phyloP scores from a whole-genome alignment of 2,329 filamentous ascomycete genomes.

The Arthrinium puccinioides region DNA sequence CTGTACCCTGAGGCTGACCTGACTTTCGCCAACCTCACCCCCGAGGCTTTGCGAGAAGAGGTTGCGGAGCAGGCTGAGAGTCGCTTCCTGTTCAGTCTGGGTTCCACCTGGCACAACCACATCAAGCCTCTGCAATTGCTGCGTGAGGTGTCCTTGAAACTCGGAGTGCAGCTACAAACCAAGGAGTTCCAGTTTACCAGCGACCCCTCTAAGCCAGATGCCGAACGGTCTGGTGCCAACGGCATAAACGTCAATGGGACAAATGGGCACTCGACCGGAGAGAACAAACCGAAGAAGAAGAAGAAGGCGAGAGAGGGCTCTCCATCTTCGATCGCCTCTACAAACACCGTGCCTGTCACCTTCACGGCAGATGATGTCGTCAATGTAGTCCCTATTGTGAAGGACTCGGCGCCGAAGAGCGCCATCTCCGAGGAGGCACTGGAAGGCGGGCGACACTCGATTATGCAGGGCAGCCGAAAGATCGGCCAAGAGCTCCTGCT shows the following conservation, averaged over 20 bases:
- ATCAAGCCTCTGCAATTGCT: slow-evolving; percentile 76
- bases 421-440: slow-evolving; percentile 89
- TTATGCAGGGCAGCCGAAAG: slow-evolving; percentile 91
- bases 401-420: slow-evolving; percentile 88
- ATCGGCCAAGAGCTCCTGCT: slow-evolving; percentile 90
- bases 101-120: slow-evolving; percentile 57
- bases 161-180: slow-evolving; percentile 80
- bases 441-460: slow-evolving; percentile 92
- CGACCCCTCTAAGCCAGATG: slow-evolving; percentile 20
- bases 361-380: slow-evolving; percentile 82
- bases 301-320: slow-evolving; percentile 50
- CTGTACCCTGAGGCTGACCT: slow-evolving; percentile 80
- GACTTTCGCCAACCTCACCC: slow-evolving; percentile 71
- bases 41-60: slow-evolving; percentile 60
- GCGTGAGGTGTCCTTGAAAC: slow-evolving; percentile 80
- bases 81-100: slow-evolving; percentile 71
- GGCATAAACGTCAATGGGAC: slow-evolving; percentile 24
- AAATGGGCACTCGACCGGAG: slow-evolving; percentile 35
- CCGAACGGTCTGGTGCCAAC: slow-evolving; percentile 17
- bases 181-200: slow-evolving; percentile 65
- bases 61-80: slow-evolving; percentile 65
- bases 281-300: slow-evolving; percentile 55
- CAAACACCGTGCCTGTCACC: slow-evolving; percentile 41
- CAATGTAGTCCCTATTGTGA: slow-evolving; percentile 89
- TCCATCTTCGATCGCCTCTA: slow-evolving; percentile 34